A percentile compares a stretch with the other conserved stretches of the same genome.
Evolutionary conservation across 2,329 filamentous ascomycete genomes (phyloP).

Genomic region (Pseudogymnoascus pannorum): DNA sequence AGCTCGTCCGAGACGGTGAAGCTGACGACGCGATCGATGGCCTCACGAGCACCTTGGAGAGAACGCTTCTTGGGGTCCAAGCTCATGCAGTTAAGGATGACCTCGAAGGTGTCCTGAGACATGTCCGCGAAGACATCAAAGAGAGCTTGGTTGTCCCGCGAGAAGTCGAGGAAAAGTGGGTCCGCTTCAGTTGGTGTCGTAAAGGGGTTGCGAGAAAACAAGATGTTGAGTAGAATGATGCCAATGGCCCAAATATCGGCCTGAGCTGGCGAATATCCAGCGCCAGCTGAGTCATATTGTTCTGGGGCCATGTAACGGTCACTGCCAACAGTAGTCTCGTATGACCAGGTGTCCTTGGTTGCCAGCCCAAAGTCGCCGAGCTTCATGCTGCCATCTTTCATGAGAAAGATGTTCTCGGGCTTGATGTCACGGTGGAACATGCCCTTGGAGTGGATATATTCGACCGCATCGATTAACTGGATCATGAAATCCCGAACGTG

Average conservation of each 20-base stretch:
- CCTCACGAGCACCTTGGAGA: slow-evolving; percentile 67
- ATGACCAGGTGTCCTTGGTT: slow-evolving; percentile 82
- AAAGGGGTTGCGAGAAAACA: slow-evolving; percentile 96
- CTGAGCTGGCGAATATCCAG: slow-evolving; percentile 85
- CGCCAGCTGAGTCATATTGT: slow-evolving; percentile 83
- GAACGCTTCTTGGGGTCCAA: slow-evolving; percentile 87
- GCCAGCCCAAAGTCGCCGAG: slow-evolving; percentile 94
- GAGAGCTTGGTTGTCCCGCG: slow-evolving; percentile 84
- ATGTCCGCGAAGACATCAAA: slow-evolving; percentile 98
- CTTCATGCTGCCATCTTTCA: slow-evolving; percentile 81
- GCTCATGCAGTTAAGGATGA: slow-evolving; percentile 83
- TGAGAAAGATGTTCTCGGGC: slow-evolving; percentile 97
- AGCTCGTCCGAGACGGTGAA: slow-evolving; percentile 92
- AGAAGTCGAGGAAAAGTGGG: slow-evolving; percentile 87
- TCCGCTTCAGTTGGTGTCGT: slow-evolving; percentile 85
- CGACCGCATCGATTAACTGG: slow-evolving; percentile 80
- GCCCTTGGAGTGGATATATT: slow-evolving; percentile 83
- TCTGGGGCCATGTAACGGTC: slow-evolving; percentile 99
- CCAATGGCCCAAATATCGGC: slow-evolving; percentile 97
- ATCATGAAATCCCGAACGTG: slow-evolving; percentile 98
- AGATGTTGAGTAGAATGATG: slow-evolving; percentile 89
- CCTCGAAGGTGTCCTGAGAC: slow-evolving; percentile 96
- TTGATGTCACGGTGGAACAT: slow-evolving; percentile 98
- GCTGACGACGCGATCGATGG: slow-evolving; percentile 70
- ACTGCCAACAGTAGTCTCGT: slow-evolving; percentile 89